Evolutionary conservation across 768 basidiomycete species (phyloP), one percentile per base, ranked within the genome.

Genomic region (Pisolithus marmoratus): DNA sequence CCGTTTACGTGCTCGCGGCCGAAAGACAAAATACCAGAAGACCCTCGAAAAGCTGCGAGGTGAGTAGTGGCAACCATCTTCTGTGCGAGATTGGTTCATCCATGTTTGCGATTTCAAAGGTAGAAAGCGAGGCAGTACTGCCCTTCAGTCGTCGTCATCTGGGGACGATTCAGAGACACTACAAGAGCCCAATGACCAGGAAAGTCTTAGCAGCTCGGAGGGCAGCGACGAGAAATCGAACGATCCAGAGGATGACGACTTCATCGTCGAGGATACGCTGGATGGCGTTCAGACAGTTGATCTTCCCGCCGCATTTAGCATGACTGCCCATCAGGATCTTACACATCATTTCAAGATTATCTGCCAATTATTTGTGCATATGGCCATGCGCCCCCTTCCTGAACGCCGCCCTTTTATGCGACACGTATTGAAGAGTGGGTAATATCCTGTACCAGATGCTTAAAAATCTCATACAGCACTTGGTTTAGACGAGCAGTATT

Each of bases 321-420:
- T 88, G 83, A 78, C 79, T 50, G 75, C 83, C 2, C 84, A 87
- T 63, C 83, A 91, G 62, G 86, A 90, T 59, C 72, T 87, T 19
- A 71, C 79, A 14, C 79, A 86, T 55, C 87, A 92, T 55, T 91
- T 92, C 78, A 93, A 92, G 70, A 84, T 87, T 37, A 76, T 93
- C 41, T 92, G 90, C 58, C 92, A 95, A 62, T 78, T 93, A 26
- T 88, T 93, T 56, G 87, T 93, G 12, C 84, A 93, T 58, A 71
- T 94, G 38, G 86, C 87, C 36, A 82, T 90, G 27, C 79, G 73
- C 29, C 74, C 79, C 5, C 64, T 73, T 17, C 66, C 64, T 3
- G 73, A 82, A 43, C 74, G 89, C 19, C 72, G 70, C 44, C 58
- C 67, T 6, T 84, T 82, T 59, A 80, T 87, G 78, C 63, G 78